phyloP scores from a whole-genome alignment of 2,329 filamentous ascomycete species.

The Colletotrichum sp. region DNA sequence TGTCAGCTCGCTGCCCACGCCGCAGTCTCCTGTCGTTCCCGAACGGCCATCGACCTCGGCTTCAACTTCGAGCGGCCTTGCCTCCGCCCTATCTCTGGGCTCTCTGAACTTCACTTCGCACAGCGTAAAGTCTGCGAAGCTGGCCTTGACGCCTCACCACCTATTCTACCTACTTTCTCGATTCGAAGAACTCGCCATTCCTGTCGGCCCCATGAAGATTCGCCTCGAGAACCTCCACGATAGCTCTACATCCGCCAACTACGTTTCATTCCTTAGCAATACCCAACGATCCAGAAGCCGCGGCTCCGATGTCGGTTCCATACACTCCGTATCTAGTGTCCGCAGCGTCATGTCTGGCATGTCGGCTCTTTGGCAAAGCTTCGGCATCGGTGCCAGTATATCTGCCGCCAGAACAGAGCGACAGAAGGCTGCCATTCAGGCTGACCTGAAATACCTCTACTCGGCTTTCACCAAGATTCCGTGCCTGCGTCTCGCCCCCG shows the following conservation, averaged over 20 bases:
- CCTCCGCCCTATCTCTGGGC: slow-evolving; percentile 85
- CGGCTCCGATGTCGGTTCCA: slow-evolving; percentile 84
- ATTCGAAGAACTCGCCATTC: slow-evolving; percentile 90
- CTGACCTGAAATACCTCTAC: slow-evolving; percentile 94
- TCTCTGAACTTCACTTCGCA: slow-evolving; percentile 85
- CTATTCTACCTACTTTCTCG: slow-evolving; percentile 95
- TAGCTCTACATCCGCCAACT: slow-evolving; percentile 84
- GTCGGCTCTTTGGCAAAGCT: slow-evolving; percentile 89
- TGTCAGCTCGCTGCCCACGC: slow-evolving; percentile 61
- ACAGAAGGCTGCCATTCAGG: slow-evolving; percentile 83
- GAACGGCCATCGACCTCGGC: slow-evolving; percentile 69
- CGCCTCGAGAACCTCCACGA: slow-evolving; percentile 93
- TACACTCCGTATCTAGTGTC: slow-evolving; percentile 95
- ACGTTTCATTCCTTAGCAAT: slow-evolving; percentile 92
- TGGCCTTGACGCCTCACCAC: slow-evolving; percentile 94
- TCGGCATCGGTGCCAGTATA: slow-evolving; percentile 82
- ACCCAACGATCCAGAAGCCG: slow-evolving; percentile 81
- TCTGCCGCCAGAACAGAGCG: slow-evolving; percentile 85
- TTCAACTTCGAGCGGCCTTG: slow-evolving; percentile 76
- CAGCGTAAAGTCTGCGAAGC: slow-evolving; percentile 84
- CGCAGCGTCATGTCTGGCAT: slow-evolving; percentile 97
- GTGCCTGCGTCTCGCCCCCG: slow-evolving; percentile 86
- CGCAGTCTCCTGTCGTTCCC: slow-evolving; percentile 58
- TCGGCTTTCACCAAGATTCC: slow-evolving; percentile 99
- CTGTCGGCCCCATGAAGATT: slow-evolving; percentile 95